Evolutionary conservation across 176 grass and related monocot genomes (phyloP), one percentile per base, ranked within the genome.

Genomic region (Cocos nucifera): DNA sequence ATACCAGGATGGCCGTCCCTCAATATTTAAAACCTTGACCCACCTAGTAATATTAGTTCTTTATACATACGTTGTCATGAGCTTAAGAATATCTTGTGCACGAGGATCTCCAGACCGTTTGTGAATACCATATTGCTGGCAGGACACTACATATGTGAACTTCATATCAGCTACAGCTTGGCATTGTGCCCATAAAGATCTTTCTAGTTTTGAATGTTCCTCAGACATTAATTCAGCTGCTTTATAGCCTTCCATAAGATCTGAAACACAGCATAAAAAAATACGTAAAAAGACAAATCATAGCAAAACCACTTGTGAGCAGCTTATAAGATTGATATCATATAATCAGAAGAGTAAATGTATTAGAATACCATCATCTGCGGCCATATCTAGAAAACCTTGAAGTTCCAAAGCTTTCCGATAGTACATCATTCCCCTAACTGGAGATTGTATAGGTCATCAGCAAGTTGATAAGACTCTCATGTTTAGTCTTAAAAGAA

Each of bases 391-490:
- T 61, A 95, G 61, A 89, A 95, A 95, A 76, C 86, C 79, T 89
- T 95, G 77, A 80, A 95, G 90, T 69, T 71, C 53, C 86, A 95
- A 81, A 76, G 90, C 90, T 86, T 89, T 89, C 72, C 86, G 67
- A 60, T 95, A 78, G 79, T 95, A 95, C 90, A 95, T 95, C 90
- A 95, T 95, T 49, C 90, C 90, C 73, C 90, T 89, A 72, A 86
- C 90, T 95, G 57, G 72, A 66, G 78, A 69, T 65, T 62, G 23
- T 57, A 54, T 20, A 77, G 71, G 6, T 44, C 8, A 44, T 44
- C 10, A 44, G 35, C 10, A 44, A 44, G 9, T 44, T 44, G 35
- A 44, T 44, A 44, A 44, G 35, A 44, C 14, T 44, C 35, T 44
- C 35, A 44, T 9, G 12, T 44, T 2, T 12, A 44, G 35, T 44